Evolutionary conservation across 371 early-diverging fungal species (phyloP).

Genomic region (Blakeslea trispora): DNA sequence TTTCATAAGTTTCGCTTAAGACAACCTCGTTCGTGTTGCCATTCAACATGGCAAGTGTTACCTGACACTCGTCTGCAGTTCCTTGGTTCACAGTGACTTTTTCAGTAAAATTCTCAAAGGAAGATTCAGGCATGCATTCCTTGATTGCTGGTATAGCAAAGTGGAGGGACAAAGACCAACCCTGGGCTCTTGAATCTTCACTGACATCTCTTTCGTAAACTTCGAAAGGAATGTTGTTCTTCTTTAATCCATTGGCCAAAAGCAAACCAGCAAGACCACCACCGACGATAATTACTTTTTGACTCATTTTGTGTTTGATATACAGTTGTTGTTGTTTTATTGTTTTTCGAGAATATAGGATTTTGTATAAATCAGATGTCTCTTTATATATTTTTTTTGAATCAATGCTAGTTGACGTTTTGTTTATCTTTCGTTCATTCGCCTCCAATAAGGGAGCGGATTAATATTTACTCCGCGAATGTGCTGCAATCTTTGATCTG

Average conservation of each 20-base stretch:
- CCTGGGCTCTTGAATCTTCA: constrained; percentile 24
- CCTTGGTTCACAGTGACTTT: constrained; percentile 10
- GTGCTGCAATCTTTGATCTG: too few species aligned
- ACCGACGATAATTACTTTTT: constrained; percentile 29
- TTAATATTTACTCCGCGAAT: too few species aligned
- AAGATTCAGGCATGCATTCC: constrained; percentile 7
- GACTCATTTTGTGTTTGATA: too few species aligned
- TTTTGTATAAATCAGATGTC: too few species aligned
- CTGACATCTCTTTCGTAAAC: constrained; percentile 36
- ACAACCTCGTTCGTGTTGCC: constrained; percentile 3
- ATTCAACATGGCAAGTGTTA: constrained; percentile 7
- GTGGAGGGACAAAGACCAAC: constrained; percentile 29
- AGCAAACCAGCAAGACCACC: constrained; percentile 41
- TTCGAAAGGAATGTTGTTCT: constrained; percentile 24
- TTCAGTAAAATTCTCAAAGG: constrained; percentile 10
- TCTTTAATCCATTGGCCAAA: constrained; percentile 28
- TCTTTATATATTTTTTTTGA: too few species aligned
- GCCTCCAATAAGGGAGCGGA: too few species aligned
- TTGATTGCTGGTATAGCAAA: constrained; percentile 16
- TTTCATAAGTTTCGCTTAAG: neutral
- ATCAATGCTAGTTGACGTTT: too few species aligned
- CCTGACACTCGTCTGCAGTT: neutral
- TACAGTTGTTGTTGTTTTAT: too few species aligned
- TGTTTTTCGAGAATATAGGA: too few species aligned
- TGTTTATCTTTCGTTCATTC: too few species aligned